A percentile compares a stretch with the other conserved stretches of the same genome.
Conservation (phyloP, 2,329 filamentous ascomycete species). For the Cladosporium sp. region DNA sequence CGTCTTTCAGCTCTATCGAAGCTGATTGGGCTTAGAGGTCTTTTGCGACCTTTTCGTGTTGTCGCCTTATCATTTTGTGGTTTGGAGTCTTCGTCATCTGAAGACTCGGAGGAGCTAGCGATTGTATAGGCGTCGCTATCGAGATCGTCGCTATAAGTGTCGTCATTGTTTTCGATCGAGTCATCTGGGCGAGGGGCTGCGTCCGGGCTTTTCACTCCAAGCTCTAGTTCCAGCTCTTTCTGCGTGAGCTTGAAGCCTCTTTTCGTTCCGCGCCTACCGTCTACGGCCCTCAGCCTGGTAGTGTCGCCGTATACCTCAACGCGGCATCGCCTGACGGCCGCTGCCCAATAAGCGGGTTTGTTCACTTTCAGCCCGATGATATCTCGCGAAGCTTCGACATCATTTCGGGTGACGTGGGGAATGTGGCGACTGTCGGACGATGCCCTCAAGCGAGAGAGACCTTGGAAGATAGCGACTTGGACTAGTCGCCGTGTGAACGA, state of each 20-base stretch:
- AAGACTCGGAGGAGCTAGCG: constrained; percentile 12
- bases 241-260: constrained; percentile 27
- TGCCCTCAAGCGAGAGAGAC: constrained; percentile 61
- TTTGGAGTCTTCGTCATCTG: neutral
- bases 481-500: constrained; percentile 66
- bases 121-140: constrained; percentile 20
- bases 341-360: constrained; percentile 46
- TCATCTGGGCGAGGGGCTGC: neutral
- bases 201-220: constrained; percentile 20
- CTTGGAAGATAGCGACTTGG: constrained; percentile 62
- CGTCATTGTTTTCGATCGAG: constrained; percentile 32
- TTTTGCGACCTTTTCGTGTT: constrained; percentile 8
- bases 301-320: constrained; percentile 42
- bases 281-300: constrained; percentile 19
- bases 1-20: constrained; percentile 31
- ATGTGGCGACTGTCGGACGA: constrained; percentile 26
- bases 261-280: constrained; percentile 23
- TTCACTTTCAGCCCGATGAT: constrained; percentile 47
- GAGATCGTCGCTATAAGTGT: constrained; percentile 30
- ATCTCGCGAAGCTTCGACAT: constrained; percentile 50
- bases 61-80: neutral
- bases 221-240: constrained; percentile 37
- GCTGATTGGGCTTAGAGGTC: constrained; percentile 15
- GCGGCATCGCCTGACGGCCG: constrained; percentile 46
- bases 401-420: constrained; percentile 29